Base-by-base conservation (phyloP, 306 rosid genomes). In the Dalbergia cochinchinensis region DNA sequence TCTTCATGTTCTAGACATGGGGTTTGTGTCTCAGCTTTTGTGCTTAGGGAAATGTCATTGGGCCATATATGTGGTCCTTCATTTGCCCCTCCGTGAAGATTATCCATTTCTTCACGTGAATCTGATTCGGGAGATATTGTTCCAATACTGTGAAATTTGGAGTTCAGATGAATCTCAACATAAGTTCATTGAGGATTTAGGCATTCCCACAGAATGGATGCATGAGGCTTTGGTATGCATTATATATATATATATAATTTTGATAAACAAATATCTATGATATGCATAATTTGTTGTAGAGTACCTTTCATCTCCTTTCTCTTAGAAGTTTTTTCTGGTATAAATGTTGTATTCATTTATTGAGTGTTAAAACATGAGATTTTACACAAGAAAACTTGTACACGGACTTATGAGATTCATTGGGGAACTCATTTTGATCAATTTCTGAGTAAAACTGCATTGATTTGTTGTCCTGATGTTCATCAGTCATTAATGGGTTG, bases 31-130 rank as follows among this genome's bases (percentile, higher is more conserved):
- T 63, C 99, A 95, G 85, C 83, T 95, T 59, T 76, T 95, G 84
- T 91, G 94, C 85, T 50, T 90, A 73, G 97, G 97, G 71, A 82
- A 92, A 88, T 92, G 92, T n/a, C 98, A 95, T 66, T 95, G 98
- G 99, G 98, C 98, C 73, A 88, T 95, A 84, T 95, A 95, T 84
- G 99, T 95, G 85, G 90, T 85, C 85, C 98, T 95, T 82, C 99
- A 95, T 87, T 77, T 92, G 91, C 87, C 96, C 39, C 67, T 86
- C 54, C 83, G 79, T 37, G 97, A 92, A 83, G 96, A 93, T 82
- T 92, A 81, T 83, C 98, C 97, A 26, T 90, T 83, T 87, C 92
- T 92, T 69, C 98, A 92, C 65, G 91, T 89, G 59, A 90, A 91
- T 84, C 78, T 91, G 76, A 92, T 95, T 88, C 90, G 90, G 67